These are phyloP conservation scores for Pyricularia sp. DNA, from an alignment of 2,329 filamentous ascomycete genomes.

Conservation along the genomic window DNA sequence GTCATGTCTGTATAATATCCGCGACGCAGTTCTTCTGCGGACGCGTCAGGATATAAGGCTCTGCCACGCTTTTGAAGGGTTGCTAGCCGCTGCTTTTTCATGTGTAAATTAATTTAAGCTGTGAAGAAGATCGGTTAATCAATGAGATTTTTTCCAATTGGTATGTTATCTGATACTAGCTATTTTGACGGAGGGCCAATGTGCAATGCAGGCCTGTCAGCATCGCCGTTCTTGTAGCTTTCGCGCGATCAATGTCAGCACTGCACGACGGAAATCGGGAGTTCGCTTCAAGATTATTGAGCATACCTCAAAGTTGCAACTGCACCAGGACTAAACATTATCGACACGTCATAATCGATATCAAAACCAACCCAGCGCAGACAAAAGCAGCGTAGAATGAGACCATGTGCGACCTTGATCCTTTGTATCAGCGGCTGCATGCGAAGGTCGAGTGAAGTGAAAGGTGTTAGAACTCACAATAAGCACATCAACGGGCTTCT, in stretches of 20 bases:
- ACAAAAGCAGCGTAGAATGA: constrained; percentile 33
- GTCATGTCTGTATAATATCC: not conserved
- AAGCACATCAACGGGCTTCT: constrained; percentile 25
- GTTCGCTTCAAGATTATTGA: not conserved
- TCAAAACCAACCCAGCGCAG: constrained; percentile 34
- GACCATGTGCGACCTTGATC: constrained; percentile 28
- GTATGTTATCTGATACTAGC: not conserved
- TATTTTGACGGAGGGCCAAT: constrained; percentile 26
- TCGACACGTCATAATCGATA: constrained; percentile 26
- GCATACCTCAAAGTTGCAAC: constrained; percentile 29
- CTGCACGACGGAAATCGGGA: constrained; percentile 8
- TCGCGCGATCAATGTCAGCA: not conserved
- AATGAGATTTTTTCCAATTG: not conserved
- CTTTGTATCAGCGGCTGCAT: not conserved
- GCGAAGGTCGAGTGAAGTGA: not conserved
- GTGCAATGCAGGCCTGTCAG: constrained; percentile 28
- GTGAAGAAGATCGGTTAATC: not conserved
- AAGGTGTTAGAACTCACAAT: constrained; percentile 12
- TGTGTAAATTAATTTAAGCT: not conserved
- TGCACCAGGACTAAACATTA: constrained; percentile 34
- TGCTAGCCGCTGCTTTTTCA: not conserved
- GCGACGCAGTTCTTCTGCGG: not conserved
- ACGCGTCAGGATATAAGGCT: not conserved
- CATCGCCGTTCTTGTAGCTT: constrained; percentile 22
- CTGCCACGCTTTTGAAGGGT: not conserved